Percentiles rank a stretch among this genome's conserved stretches.
Conservation (phyloP, 768 basidiomycete genomes). For the Gymnopilus junonius region DNA sequence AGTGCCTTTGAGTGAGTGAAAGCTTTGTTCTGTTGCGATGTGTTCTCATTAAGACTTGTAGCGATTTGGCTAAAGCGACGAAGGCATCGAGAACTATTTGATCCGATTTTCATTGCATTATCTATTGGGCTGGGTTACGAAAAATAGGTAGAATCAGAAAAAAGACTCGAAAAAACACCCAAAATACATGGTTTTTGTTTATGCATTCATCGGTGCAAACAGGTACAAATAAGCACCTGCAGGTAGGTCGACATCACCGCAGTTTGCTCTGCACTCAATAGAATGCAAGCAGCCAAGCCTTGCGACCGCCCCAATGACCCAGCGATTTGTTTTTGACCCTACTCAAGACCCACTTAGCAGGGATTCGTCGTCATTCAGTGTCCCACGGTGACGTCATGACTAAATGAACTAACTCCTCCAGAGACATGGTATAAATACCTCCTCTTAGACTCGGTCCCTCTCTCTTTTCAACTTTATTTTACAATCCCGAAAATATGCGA, state of each 20-base stretch:
- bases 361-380: conserved; percentile 16
- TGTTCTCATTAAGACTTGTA: conserved; percentile 21
- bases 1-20: conserved; percentile 76
- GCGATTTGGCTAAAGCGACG: conserved; percentile 51
- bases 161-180: conserved; percentile 61
- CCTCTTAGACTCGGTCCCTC: neutral
- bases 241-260: neutral
- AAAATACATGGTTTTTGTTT: conserved; percentile 33
- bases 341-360: neutral
- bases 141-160: conserved; percentile 74
- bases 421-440: conserved; percentile 24
- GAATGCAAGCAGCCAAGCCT: neutral
- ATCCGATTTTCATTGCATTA: neutral
- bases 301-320: neutral
- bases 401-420: conserved; percentile 12
- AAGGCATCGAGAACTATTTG: conserved; percentile 18
- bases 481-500: conserved; percentile 21
- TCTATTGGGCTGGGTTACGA: conserved; percentile 19
- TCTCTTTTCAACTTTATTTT: conserved; percentile 1
- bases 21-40: neutral
- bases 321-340: conserved; percentile 1
- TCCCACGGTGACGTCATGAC: conserved; percentile 23
- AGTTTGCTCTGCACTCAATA: neutral
- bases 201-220: neutral
- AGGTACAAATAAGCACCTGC: neutral